These are phyloP conservation scores for Cucurbita moschata DNA, from an alignment of 306 rosid species.

Conservation along the genomic window DNA sequence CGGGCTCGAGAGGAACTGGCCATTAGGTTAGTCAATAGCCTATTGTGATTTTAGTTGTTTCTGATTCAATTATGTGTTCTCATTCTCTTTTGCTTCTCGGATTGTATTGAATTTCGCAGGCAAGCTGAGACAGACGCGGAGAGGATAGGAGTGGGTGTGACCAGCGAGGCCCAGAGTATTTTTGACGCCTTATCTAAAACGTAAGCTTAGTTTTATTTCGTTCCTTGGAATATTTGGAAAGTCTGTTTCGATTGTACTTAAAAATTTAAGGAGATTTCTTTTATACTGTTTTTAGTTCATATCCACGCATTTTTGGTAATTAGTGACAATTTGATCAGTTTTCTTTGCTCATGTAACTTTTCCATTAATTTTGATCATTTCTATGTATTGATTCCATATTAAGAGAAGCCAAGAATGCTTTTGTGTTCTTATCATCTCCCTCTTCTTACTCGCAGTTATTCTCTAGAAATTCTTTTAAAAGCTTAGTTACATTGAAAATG, in stretches of 20 bases:
- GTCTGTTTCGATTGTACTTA: neutral
- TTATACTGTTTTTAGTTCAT: neutral
- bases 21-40: constrained; percentile 30
- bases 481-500: neutral
- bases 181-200: constrained; percentile 89
- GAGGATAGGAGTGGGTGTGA: constrained; percentile 92
- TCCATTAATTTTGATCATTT: neutral
- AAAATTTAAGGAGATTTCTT: neutral
- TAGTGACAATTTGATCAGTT: neutral
- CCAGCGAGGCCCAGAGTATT: constrained; percentile 74
- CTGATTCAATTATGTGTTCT: neutral
- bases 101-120: constrained; percentile 21
- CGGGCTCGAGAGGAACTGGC: constrained; percentile 64
- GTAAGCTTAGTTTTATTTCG: constrained; percentile 29
- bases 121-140: constrained; percentile 83
- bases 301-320: neutral
- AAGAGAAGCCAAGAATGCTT: neutral
- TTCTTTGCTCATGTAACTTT: neutral
- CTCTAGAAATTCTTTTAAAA: neutral
- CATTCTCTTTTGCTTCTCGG: neutral
- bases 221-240: neutral
- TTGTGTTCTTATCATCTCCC: neutral
- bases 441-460: neutral
- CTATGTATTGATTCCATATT: neutral
- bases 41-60: neutral